Percentiles rank a stretch among this genome's conserved stretches.
Evolutionary conservation across 228 moss, liverwort and hornwort genomes (phyloP).

Genomic region (Sphagnum magellanicum): DNA sequence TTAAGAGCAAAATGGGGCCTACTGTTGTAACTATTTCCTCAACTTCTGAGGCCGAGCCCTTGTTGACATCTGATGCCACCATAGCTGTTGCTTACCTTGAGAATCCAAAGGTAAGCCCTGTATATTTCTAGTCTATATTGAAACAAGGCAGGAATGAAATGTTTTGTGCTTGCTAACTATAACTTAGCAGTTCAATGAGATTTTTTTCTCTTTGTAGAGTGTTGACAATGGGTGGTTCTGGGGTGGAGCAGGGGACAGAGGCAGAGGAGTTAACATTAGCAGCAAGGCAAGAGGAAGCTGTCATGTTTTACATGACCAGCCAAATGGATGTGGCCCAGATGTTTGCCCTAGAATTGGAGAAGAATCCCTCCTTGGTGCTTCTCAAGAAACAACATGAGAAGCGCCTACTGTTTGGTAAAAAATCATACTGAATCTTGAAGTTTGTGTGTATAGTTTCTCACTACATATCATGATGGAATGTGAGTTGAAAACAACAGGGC

Average conservation of each 20-base stretch:
- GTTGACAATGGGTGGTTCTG: background rate
- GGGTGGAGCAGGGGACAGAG: constrained; percentile 39
- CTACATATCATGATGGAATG: background rate
- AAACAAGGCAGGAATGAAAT: background rate
- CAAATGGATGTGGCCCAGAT: constrained; percentile 47
- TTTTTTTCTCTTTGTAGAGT: background rate
- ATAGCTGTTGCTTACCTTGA: constrained; percentile 48
- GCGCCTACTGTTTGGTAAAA: constrained; percentile 45
- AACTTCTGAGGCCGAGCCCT: constrained; percentile 30
- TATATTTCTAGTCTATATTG: background rate
- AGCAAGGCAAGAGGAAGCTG: constrained; percentile 59
- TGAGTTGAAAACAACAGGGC: background rate
- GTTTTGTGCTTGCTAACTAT: background rate
- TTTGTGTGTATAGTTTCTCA: background rate
- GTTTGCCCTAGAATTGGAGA: constrained; percentile 42
- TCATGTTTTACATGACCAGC: constrained; percentile 64
- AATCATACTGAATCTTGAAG: background rate
- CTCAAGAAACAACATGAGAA: constrained; percentile 45
- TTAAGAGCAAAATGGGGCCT: constrained; percentile 49
- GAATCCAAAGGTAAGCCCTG: constrained; percentile 40
- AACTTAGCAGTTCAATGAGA: background rate
- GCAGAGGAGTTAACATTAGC: constrained; percentile 46
- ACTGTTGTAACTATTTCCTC: constrained; percentile 29
- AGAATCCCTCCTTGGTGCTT: constrained; percentile 41
- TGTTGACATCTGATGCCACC: constrained; percentile 28